These are phyloP conservation scores for Marchantia paleacea DNA, from an alignment of 225 moss, liverwort and hornwort genomes.

Conservation along the genomic window DNA sequence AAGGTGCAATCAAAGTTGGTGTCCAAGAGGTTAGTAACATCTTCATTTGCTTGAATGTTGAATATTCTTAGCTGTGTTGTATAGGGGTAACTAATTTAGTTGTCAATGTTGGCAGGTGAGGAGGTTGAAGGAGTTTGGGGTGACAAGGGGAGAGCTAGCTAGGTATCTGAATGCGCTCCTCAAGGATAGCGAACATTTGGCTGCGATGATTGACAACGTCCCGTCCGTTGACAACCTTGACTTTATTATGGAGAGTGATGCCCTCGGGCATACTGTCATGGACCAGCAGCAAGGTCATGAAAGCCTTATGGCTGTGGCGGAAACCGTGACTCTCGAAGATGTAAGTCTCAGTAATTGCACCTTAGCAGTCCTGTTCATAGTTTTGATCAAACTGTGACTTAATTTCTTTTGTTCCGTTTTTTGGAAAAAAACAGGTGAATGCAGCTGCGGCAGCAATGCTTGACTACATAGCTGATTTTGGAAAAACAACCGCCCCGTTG, in stretches of 20 bases:
- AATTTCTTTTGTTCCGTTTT: neutral
- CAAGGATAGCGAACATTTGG: constrained; percentile 97
- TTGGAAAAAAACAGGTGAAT: constrained; percentile 64
- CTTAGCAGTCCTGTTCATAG: neutral
- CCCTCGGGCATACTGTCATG: constrained; percentile 93
- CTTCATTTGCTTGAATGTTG: neutral
- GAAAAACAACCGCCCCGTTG: constrained; percentile 67
- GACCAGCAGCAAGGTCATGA: constrained; percentile 99
- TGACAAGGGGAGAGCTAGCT: constrained; percentile 95
- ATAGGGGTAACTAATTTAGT: neutral
- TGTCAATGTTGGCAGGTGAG: constrained; percentile 58
- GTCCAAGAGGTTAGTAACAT: constrained; percentile 80
- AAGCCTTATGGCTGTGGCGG: constrained; percentile 81
- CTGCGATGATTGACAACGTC: constrained; percentile 98
- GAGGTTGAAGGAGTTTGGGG: constrained; percentile 94
- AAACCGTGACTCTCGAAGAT: constrained; percentile 93
- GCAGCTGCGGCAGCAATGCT: constrained; percentile 81
- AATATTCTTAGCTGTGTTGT: neutral
- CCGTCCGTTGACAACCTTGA: constrained; percentile 99
- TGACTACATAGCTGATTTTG: constrained; percentile 83
- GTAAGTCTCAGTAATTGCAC: constrained; percentile 46
- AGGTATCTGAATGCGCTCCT: constrained; percentile 95
- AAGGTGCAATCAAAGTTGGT: constrained; percentile 96
- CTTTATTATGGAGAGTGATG: constrained; percentile 99
- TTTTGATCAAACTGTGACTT: neutral